Conservation (phyloP, 176 grass and related monocot species). For the Oryza glumipatula region DNA sequence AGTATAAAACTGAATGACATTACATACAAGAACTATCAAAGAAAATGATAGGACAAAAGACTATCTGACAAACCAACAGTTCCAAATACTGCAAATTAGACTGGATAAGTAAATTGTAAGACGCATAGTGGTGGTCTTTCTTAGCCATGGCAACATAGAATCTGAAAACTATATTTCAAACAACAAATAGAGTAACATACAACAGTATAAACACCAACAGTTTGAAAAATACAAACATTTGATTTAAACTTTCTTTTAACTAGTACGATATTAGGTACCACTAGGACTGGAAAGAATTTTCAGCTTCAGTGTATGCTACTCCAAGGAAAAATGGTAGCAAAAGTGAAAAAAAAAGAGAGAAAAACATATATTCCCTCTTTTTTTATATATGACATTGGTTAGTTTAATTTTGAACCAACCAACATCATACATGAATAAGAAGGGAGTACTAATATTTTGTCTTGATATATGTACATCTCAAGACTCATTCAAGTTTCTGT, state of each 20-base stretch:
- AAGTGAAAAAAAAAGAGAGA: neutral
- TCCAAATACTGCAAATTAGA: neutral
- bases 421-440: no score
- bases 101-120: neutral
- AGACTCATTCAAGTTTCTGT: neutral
- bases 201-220: neutral
- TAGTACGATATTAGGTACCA: neutral
- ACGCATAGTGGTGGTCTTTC: neutral
- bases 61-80: neutral
- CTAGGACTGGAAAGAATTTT: neutral
- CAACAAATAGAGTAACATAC: neutral
- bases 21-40: neutral
- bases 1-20: neutral
- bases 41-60: neutral
- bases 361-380: neutral
- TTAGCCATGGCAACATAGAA: neutral
- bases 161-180: neutral
- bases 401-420: no score
- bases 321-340: neutral
- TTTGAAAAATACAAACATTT: neutral
- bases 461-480: neutral
- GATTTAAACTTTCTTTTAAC: neutral
- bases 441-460: neutral
- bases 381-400: no score
- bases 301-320: neutral